Percentiles rank a stretch among this genome's conserved stretches.
These are phyloP conservation scores for Conticribra weissflogii DNA, from an alignment of 108 stramenopile species.

Conservation along the genomic window DNA sequence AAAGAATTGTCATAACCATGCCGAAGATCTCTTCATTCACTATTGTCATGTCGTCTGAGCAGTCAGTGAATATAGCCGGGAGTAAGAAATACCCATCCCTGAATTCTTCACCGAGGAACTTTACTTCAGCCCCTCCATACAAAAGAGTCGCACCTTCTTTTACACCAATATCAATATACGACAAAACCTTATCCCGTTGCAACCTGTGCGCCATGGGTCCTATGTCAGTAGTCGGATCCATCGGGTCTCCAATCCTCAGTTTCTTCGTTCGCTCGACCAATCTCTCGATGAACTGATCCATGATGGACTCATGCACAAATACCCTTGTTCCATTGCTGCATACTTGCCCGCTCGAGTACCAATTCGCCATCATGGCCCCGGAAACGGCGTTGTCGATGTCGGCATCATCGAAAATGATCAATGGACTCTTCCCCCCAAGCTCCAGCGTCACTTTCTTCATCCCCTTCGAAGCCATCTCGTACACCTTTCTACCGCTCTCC, in stretches of 20 bases:
- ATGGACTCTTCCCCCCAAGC: conserved; percentile 86
- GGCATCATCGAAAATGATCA: conserved; percentile 80
- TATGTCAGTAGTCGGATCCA: conserved; percentile 38
- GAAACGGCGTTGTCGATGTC: conserved; percentile 70
- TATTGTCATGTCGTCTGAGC: conserved; percentile 60
- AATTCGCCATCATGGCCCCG: conserved; percentile 69
- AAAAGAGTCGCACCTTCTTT: conserved; percentile 47
- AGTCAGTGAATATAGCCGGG: conserved; percentile 61
- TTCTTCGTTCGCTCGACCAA: conserved; percentile 40
- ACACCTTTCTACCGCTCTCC: conserved; percentile 61
- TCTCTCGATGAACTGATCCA: conserved; percentile 46
- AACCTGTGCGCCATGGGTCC: conserved; percentile 56
- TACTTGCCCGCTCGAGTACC: conserved; percentile 80
- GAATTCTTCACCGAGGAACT: conserved; percentile 15
- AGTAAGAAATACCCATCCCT: conserved; percentile 52
- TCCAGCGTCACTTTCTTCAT: conserved; percentile 76
- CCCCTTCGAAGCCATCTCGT: conserved; percentile 36
- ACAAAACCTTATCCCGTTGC: conserved; percentile 53
- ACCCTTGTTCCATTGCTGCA: conserved; percentile 84
- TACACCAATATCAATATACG: conserved; percentile 50
- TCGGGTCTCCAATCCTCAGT: conserved; percentile 54
- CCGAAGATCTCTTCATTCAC: conserved; percentile 72
- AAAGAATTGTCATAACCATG: conserved; percentile 58
- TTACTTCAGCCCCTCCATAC: conserved; percentile 46
- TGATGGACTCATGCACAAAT: conserved; percentile 59